Evolutionary conservation across 2,329 filamentous ascomycete genomes (phyloP).

Genomic region (Blastomyces emzantsi): DNA sequence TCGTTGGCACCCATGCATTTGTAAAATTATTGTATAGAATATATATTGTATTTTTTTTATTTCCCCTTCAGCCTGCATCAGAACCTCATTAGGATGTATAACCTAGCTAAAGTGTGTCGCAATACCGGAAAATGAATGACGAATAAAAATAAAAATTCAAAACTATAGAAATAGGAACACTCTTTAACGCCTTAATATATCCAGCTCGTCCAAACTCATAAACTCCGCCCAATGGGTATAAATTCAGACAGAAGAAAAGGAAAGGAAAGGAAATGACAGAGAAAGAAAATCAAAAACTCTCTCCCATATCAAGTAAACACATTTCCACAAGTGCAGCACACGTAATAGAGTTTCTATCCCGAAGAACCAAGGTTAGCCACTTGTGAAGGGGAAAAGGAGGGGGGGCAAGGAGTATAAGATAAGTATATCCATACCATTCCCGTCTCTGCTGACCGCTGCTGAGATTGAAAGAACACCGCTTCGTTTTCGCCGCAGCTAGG

Average conservation of each 20-base stretch:
- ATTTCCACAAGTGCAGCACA: conserved; percentile 88
- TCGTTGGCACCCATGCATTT: conserved; percentile 82
- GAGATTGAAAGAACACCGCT: conserved; percentile 97
- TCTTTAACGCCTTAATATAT: neutral
- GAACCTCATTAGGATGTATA: neutral
- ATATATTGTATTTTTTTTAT: conserved; percentile 6
- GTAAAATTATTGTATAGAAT: conserved; percentile 34
- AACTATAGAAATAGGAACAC: neutral
- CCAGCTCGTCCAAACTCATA: conserved; percentile 2
- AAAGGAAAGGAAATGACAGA: conserved; percentile 1
- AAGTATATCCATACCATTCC: conserved; percentile 71
- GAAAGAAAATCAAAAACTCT: neutral
- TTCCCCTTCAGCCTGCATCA: neutral
- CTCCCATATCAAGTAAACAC: conserved; percentile 51
- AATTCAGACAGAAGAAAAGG: neutral
- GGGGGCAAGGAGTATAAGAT: conserved; percentile 7
- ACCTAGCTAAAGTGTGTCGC: neutral
- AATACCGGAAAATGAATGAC: neutral
- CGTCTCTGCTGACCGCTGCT: conserved; percentile 92
- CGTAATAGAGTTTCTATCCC: conserved; percentile 75
- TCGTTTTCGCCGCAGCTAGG: conserved; percentile 77
- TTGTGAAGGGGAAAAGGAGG: conserved; percentile 3
- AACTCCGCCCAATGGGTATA: conserved; percentile 4
- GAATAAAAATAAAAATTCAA: neutral
- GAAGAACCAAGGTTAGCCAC: conserved; percentile 17